These are phyloP conservation scores for Beauveria medogensis DNA, from an alignment of 2,329 filamentous ascomycete genomes.

Conservation along the genomic window DNA sequence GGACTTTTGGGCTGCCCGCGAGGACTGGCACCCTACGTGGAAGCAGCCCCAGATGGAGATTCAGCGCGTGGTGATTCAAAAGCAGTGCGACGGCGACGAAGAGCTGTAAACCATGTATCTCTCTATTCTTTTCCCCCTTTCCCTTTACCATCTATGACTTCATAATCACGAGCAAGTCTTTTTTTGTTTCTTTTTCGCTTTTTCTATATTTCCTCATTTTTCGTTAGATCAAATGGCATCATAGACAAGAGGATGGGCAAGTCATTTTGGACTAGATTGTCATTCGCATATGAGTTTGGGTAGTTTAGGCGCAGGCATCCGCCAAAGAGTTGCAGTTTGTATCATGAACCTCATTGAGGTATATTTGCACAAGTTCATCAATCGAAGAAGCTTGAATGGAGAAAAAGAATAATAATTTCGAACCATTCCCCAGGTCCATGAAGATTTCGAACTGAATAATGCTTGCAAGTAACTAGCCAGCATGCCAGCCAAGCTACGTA, in stretches of 20 bases:
- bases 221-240: neutral
- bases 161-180: conserved; percentile 7
- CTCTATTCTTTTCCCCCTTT: neutral
- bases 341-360: neutral
- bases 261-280: neutral
- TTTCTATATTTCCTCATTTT: neutral
- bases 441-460: neutral
- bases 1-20: conserved; percentile 67
- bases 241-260: neutral
- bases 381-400: neutral
- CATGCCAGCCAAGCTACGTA: neutral
- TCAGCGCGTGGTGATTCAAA: conserved; percentile 62
- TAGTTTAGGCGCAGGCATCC: neutral
- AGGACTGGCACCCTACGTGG: conserved; percentile 66
- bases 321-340: neutral
- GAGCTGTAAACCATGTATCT: conserved; percentile 29
- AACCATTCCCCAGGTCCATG: neutral
- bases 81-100: conserved; percentile 58
- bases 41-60: conserved; percentile 59
- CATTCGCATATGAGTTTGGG: neutral
- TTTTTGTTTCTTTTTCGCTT: neutral
- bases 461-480: neutral
- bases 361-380: neutral
- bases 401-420: neutral
- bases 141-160: neutral